Conservation (phyloP, 1,284 basidiomycete genomes). For the Tilletia indica region DNA sequence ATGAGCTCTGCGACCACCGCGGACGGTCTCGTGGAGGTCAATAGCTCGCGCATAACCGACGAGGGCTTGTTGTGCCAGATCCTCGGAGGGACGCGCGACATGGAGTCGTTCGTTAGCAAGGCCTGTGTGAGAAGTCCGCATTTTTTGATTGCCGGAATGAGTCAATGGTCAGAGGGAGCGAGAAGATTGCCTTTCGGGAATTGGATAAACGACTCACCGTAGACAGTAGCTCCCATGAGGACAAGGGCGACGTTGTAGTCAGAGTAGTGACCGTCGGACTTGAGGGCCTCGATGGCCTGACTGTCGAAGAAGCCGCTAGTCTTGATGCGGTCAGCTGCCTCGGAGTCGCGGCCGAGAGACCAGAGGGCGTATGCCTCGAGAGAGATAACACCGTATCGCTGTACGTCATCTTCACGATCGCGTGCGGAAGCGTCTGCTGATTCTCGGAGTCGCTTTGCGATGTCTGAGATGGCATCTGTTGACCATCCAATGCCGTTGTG, state of each 20-base stretch:
- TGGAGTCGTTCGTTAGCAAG: slow-evolving; percentile 52
- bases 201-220: slow-evolving; percentile 27
- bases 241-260: slow-evolving; percentile 33
- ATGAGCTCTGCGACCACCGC: slow-evolving; percentile 45
- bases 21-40: slow-evolving; percentile 46
- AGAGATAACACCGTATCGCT: slow-evolving; percentile 21
- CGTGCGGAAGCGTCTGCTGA: slow-evolving; percentile 19
- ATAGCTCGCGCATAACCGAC: slow-evolving; percentile 48
- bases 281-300: slow-evolving; percentile 29
- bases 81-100: slow-evolving; percentile 29
- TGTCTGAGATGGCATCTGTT: slow-evolving; percentile 28
- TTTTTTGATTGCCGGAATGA: background rate
- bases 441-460: slow-evolving; percentile 35
- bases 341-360: slow-evolving; percentile 45
- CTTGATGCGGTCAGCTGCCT: slow-evolving; percentile 44
- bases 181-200: slow-evolving; percentile 1
- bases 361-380: slow-evolving; percentile 45
- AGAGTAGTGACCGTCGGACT: slow-evolving; percentile 29
- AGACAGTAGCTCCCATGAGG: slow-evolving; percentile 44
- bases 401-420: background rate
- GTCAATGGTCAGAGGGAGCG: background rate
- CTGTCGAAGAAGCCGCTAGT: slow-evolving; percentile 39
- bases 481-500: slow-evolving; percentile 39
- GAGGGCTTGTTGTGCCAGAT: slow-evolving; percentile 40
- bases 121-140: slow-evolving; percentile 16